These are phyloP conservation scores for Xylaria grammica DNA, from an alignment of 495 filamentous ascomycete genomes.

Conservation along the genomic window DNA sequence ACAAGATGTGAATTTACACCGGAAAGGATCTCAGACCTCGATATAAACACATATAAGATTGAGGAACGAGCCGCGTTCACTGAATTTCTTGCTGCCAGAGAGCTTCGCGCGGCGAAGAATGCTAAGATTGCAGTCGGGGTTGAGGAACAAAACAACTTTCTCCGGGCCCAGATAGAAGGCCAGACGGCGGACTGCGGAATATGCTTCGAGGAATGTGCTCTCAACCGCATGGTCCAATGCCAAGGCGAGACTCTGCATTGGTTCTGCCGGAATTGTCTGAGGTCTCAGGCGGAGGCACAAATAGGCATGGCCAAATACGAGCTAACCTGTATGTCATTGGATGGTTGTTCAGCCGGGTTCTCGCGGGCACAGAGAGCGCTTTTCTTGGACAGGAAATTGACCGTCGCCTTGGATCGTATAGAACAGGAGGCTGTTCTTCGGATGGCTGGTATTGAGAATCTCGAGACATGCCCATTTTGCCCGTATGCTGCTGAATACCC, in stretches of 20 bases:
- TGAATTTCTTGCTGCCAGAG: constrained; percentile 37
- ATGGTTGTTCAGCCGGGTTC: constrained; percentile 51
- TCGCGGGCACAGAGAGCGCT: constrained; percentile 51
- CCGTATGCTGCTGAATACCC: constrained; percentile 74
- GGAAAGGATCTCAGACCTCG: constrained; percentile 10
- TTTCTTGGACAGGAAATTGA: constrained; percentile 63
- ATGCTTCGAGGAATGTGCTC: constrained; percentile 69
- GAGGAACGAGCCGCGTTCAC: constrained; percentile 33
- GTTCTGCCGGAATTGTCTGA: constrained; percentile 74
- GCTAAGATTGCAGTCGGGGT: constrained; percentile 32
- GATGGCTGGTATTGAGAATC: constrained; percentile 66
- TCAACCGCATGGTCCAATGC: constrained; percentile 73
- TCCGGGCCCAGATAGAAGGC: constrained; percentile 51
- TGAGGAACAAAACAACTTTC: constrained; percentile 51
- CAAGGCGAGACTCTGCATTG: constrained; percentile 53
- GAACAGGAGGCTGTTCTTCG: constrained; percentile 72
- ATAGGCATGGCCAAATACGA: constrained; percentile 69
- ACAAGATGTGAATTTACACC: constrained; percentile 3
- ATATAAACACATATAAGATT: constrained; percentile 1
- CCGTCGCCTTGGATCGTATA: constrained; percentile 65
- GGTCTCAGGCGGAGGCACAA: constrained; percentile 64
- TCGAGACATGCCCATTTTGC: constrained; percentile 81
- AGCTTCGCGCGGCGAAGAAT: constrained; percentile 25
- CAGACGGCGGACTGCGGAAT: constrained; percentile 68
- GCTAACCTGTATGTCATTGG: constrained; percentile 59